Evolutionary conservation across 305 asterid species (phyloP), one percentile per base, ranked within the genome.

Genomic region (Lippia alba): DNA sequence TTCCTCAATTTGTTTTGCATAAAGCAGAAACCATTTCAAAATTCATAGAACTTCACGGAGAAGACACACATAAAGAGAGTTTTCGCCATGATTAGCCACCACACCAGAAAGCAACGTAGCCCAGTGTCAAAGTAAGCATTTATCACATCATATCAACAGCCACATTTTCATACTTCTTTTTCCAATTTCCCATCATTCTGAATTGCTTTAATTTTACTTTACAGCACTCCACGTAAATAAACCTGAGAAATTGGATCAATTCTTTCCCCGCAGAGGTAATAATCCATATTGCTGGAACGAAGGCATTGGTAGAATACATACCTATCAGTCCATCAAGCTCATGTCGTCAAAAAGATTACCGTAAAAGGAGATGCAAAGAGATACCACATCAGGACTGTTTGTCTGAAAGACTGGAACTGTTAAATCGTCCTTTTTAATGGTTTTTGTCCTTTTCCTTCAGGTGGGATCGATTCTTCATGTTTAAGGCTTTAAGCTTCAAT

Each of bases 41-140:
- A 6, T 58, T 54, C 36, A 44, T 51, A 70, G 71, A 71, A 77
- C 87, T 80, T 82, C 58, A 62, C 58, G 32, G 55, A 66, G 84
- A 82, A 82, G 90, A 78, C 64, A 71, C 61, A 66, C 24, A 69
- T 14, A 54, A 45, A 71, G 77, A n/a, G n/a, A n/a, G n/a, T n/a
- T n/a, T n/a, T n/a, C n/a, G n/a, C n/a, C n/a, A n/a, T n/a, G n/a
- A 84, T 78, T 80, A 71, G 71, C 81, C 70, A 61, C 59, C 62
- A 56, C 81, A 24, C 69, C 66, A 73, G 45, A 84, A 78, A 70
- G 76, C 53, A 58, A 61, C n/a, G 19, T 15, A 24, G 73, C 64
- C 18, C 56, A 55, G 17, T 24, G 59, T 46, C 74, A 57, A 58
- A 69, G 73, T 64, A 33, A 62, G 72, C 45, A 39, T 39, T 46